These are phyloP conservation scores for Myrica gale DNA, from an alignment of 306 rosid genomes.

Conservation along the genomic window DNA sequence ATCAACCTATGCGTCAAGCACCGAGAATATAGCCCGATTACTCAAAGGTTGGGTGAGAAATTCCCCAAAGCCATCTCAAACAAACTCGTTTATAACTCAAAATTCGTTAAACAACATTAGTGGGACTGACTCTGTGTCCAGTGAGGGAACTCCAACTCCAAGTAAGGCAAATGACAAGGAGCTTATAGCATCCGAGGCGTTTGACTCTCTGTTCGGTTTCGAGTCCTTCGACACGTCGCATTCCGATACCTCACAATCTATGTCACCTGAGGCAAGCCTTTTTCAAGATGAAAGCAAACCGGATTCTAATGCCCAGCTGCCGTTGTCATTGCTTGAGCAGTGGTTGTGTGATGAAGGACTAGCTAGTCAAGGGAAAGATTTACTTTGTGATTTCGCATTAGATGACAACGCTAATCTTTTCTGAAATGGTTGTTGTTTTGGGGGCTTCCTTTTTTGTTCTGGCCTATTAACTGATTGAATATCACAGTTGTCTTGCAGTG, in stretches of 20 bases:
- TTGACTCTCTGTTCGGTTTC: slow-evolving; percentile 52
- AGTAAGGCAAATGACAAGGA: slow-evolving; percentile 24
- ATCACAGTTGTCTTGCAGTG: slow-evolving; percentile 25
- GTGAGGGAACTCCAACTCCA: slow-evolving; percentile 41
- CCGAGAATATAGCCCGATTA: slow-evolving; percentile 49
- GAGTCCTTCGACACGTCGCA: slow-evolving; percentile 62
- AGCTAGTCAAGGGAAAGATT: slow-evolving; percentile 45
- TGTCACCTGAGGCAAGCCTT: slow-evolving; percentile 48
- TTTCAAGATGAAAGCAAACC: slow-evolving; percentile 63
- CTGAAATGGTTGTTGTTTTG: slow-evolving; percentile 22
- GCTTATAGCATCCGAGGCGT: slow-evolving; percentile 36
- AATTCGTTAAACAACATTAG: slow-evolving; percentile 31
- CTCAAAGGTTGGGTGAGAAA: slow-evolving; percentile 49
- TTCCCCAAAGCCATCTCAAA: slow-evolving; percentile 30
- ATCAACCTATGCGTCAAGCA: slow-evolving; percentile 48
- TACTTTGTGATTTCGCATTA: slow-evolving; percentile 30
- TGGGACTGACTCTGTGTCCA: slow-evolving; percentile 49
- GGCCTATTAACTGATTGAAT: slow-evolving; percentile 26
- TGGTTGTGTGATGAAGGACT: slow-evolving; percentile 77
- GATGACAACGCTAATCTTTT: slow-evolving; percentile 33
- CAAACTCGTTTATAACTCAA: slow-evolving; percentile 31
- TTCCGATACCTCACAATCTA: slow-evolving; percentile 55
- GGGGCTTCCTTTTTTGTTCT: slow-evolving; percentile 18
- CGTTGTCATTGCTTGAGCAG: slow-evolving; percentile 66
- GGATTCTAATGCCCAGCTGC: slow-evolving; percentile 32